Conservation (phyloP, 1,284 basidiomycete species). For the Trametes pubescens region DNA sequence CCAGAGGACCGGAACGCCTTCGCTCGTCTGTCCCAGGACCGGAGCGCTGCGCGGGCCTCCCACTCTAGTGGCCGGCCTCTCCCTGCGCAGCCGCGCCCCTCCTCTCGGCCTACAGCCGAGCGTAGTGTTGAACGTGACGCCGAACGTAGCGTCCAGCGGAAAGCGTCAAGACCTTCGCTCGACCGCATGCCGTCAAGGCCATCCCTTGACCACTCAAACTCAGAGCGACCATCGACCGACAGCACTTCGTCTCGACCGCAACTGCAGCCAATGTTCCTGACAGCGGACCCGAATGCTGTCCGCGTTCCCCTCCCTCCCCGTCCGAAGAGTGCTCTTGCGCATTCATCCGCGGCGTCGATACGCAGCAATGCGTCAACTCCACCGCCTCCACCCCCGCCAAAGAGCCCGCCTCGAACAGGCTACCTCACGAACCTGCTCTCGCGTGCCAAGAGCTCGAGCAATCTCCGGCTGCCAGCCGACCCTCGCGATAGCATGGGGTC, state of each 20-base stretch:
- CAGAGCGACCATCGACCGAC: slow-evolving; percentile 22
- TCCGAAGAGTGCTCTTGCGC: slow-evolving; percentile 31
- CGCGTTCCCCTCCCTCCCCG: slow-evolving; percentile 27
- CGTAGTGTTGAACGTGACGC: slow-evolving; percentile 6
- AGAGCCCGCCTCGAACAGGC: slow-evolving; percentile 38
- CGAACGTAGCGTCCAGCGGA: slow-evolving; percentile 18
- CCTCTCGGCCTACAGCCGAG: slow-evolving; percentile 21
- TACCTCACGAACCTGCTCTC: slow-evolving; percentile 41
- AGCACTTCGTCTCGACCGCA: slow-evolving; percentile 25
- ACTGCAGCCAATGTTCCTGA: slow-evolving; percentile 31
- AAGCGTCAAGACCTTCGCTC: slow-evolving; percentile 23
- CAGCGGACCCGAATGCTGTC: slow-evolving; percentile 27
- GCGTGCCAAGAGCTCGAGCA: slow-evolving; percentile 38
- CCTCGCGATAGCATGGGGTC: slow-evolving; percentile 45
- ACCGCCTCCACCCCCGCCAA: slow-evolving; percentile 37
- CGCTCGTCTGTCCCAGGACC: slow-evolving; percentile 23
- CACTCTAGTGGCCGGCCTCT: slow-evolving; percentile 26
- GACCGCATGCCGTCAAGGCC: slow-evolving; percentile 26
- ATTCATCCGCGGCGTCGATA: slow-evolving; percentile 2
- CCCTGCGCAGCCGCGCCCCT: slow-evolving; percentile 19
- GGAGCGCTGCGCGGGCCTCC: slow-evolving; percentile 13
- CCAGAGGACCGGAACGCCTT: slow-evolving; percentile 27
- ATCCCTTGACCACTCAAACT: slow-evolving; percentile 20
- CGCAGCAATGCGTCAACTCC: slow-evolving; percentile 28
- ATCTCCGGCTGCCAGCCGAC: slow-evolving; percentile 32